phyloP scores from a whole-genome alignment of 1,284 basidiomycete genomes.

The Coriolopsis trogii region DNA sequence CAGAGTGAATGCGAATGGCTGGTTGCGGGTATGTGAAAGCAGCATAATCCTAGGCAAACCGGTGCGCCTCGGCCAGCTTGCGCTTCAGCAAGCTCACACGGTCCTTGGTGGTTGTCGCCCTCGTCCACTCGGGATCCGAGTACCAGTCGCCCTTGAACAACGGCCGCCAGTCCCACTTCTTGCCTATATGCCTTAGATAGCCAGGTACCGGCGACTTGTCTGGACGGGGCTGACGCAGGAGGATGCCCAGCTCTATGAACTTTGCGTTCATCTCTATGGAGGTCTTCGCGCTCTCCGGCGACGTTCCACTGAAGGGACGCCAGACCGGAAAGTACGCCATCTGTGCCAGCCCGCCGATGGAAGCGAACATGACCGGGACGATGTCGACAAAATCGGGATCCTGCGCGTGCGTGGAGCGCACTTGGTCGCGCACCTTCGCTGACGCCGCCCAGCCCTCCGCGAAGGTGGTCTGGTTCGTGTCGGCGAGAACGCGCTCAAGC shows the following conservation, averaged over 20 bases:
- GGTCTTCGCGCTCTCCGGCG: neutral
- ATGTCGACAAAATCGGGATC: conserved; percentile 8
- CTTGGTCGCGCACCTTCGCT: neutral
- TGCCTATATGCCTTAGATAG: neutral
- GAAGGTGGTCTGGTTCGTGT: neutral
- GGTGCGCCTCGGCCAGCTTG: neutral
- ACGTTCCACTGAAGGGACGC: neutral
- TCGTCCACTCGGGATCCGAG: conserved; percentile 1
- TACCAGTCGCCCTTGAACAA: conserved; percentile 1
- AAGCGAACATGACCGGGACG: conserved; percentile 9
- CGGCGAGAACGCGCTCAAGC: conserved; percentile 5
- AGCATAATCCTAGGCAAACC: neutral
- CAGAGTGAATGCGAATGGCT: neutral
- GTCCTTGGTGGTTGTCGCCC: neutral
- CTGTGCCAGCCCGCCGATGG: conserved; percentile 1
- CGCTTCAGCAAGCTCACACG: neutral
- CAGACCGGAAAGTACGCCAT: conserved; percentile 6
- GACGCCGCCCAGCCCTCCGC: conserved; percentile 4
- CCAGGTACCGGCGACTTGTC: neutral
- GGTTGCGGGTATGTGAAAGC: neutral
- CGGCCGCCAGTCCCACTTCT: conserved; percentile 11
- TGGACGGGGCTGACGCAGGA: neutral
- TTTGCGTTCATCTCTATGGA: conserved; percentile 2
- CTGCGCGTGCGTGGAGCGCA: neutral
- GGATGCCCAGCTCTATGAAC: conserved; percentile 9